Evolutionary conservation across 225 moss, liverwort and hornwort species (phyloP), one percentile per base, ranked within the genome.

Genomic region (Marchantia paleacea): DNA sequence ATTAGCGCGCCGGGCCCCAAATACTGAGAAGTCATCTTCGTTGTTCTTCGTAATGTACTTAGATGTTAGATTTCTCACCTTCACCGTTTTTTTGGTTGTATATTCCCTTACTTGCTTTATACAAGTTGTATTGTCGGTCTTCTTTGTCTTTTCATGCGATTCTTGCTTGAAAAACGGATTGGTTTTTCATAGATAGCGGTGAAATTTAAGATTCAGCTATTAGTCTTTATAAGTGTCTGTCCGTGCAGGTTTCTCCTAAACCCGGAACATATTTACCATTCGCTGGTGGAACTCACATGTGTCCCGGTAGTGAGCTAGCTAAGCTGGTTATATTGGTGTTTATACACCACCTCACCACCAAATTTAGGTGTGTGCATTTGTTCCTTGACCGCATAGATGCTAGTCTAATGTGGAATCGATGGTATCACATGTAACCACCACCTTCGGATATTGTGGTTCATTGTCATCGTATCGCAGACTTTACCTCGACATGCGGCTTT

Each of bases 251-350:
- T n/a, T 75, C 86, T 72, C 89, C 89, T 0, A 87, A 77, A 55
- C 76, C 81, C 24, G 86, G 84, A 6, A 83, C 86, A 9, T 89
- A 78, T 50, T 31, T 86, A 13, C 89, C 86, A 25, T 89, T 89
- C 29, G 86, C 78, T 25, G 60, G 68, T 7, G 89, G 89, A 30
- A 19, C 78, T 3, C 89, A 89, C 79, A 73, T 86, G 8, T 89
- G 89, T 71, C 86, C 86, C 8, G 89, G 89, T 13, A 85, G 79
- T 55, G 86, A 89, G 18, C 84, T 89, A 26, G 89, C 87, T 13
- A 87, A 81, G 80, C 14, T 89, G 79, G 79, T 81, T 13, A 72
- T 85, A 31, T 52, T 76, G 53, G 84, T 85, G 39, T 86, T 89
- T 68, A 18, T 85, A 5, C 89, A 89, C 30, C 84, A 87, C 63